Percentiles rank a stretch among this genome's conserved stretches.
Conservation (phyloP, 768 basidiomycete genomes). For the Auriscalpium vulgare region DNA sequence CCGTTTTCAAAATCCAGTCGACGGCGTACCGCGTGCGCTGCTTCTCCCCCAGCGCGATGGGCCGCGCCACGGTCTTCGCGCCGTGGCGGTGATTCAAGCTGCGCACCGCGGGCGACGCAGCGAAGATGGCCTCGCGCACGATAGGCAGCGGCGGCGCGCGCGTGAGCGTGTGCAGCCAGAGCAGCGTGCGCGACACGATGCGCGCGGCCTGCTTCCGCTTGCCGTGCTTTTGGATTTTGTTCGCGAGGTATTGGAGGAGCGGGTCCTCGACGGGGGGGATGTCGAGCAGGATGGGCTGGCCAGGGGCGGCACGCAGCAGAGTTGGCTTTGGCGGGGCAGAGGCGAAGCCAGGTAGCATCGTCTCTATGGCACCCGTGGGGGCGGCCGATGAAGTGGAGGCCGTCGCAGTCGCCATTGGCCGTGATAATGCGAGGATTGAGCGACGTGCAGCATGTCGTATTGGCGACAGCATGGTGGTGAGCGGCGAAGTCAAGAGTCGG, state of each 20-base stretch:
- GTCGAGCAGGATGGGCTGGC: conserved; percentile 23
- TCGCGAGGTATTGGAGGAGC: conserved; percentile 59
- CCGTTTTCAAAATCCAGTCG: conserved; percentile 60
- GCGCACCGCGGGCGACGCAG: conserved; percentile 66
- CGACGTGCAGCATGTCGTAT: conserved; percentile 3
- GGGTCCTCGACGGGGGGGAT: conserved; percentile 75
- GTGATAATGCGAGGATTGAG: conserved; percentile 2
- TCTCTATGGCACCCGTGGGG: no score
- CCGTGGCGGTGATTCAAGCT: conserved; percentile 49
- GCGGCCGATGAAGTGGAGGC: no score
- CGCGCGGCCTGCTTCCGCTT: conserved; percentile 53
- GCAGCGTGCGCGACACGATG: conserved; percentile 52
- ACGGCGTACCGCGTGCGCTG: conserved; percentile 69
- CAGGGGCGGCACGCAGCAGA: not conserved
- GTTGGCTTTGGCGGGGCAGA: not conserved
- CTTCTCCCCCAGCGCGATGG: conserved; percentile 70
- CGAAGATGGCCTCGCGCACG: conserved; percentile 60
- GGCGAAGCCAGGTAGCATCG: no score
- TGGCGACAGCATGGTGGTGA: conserved; percentile 4
- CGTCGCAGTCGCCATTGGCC: conserved; percentile 5
- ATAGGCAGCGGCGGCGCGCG: conserved; percentile 74
- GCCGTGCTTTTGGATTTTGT: conserved; percentile 55
- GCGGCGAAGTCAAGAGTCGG: no score
- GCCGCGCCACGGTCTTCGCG: conserved; percentile 58
- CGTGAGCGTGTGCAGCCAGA: conserved; percentile 67